Base-by-base conservation (phyloP, 1,284 basidiomycete species). In the Phaffia rhodozyma region DNA sequence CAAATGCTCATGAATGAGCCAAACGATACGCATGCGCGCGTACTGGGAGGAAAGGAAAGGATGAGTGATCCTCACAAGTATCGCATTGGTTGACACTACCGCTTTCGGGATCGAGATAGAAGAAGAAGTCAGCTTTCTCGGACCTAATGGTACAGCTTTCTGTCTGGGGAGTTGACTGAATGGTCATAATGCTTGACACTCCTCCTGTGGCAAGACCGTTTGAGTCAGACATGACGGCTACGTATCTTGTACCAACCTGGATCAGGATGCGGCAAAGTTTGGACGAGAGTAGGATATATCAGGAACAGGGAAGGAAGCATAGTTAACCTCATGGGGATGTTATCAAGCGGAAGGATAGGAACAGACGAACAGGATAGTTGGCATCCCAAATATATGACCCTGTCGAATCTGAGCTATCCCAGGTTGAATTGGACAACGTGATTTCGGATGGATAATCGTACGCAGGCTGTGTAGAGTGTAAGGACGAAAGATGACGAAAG, bases 201-300 rank as follows among this genome's bases (percentile, higher is more conserved):
- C 58, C 58, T 7, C 58, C 58, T 6, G 56, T 57, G 6, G 62
- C 62, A 52, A 63, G 62, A 9, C 62, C 62, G 23, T 56, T 48
- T 20, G 51, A 23, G 50, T 63, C 62, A 25, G 48, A 52, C 62
- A 63, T 63, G 50, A 63, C 62, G 23, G 62, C 62, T n/a, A 63
- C 56, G 25, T 43, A 63, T 47, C 38, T 49, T 25, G 34, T 58
- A 16, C 57, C 57, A 20, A 49, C 21, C 57, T 58, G 43, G 21
- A 20, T 27, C 38, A 58, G 47, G 23, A 5, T 27, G 38, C 9
- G 38, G 27, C 13, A 49, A 18, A 16, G 13, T 30, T 30, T 29
- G 5, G 21, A 5, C 23, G 53, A 55, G 32, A 16, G 2, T 18
- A 25, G 32, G 53, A 21, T 23, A 3, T 30, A 55, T 5, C 53